Base-by-base conservation (phyloP, 1,284 basidiomycete genomes). In the Schizophyllum commune region DNA sequence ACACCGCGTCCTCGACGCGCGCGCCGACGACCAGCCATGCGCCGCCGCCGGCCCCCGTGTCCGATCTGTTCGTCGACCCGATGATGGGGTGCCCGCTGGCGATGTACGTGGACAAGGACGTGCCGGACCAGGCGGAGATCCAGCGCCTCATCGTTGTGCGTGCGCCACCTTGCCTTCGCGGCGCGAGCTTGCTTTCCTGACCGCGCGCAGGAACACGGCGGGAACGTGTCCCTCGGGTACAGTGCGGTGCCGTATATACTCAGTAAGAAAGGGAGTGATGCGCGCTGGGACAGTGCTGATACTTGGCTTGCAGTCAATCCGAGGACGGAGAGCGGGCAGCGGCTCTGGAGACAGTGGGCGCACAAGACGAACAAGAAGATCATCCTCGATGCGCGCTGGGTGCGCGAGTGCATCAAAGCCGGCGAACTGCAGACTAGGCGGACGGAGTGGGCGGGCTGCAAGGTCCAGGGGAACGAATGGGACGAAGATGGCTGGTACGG, bases 31-130 rank as follows among this genome's bases (percentile, higher is more conserved):
- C 53, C 11, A 11, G 53, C 19, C 11, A 27, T 20, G 27, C 53
- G 53, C 19, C 19, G 15, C 20, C 53, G 9, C 20, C 53, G 15
- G 27, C 11, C 15, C 19, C 53, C 53, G 39, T 54, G n/a, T 27
- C 17, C 13, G 77, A 80, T 64, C 77, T 92, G 62, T 92, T 92
- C 69, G 74, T 89, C 60, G 90, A 92, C 70, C 88, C 87, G 65
- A 86, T 89, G 82, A 81, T 89, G 73, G 90, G 91, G 68, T 83
- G 79, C 0, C 84, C 89, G 1, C 80, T 92, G 58, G 73, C 80
- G 21, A 79, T 92, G 64, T 92, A 88, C 74, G 79, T 92, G 67
- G 88, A 91, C 68, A 88, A 89, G 67, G 89, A 91, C 61, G 87
- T 92, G 34, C 76, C 81, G 33, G 83, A 90, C 73, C 83, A 82